Base-by-base conservation (phyloP, 1,139 yeast genomes). In the Scheffersomyces cryptocercus region DNA sequence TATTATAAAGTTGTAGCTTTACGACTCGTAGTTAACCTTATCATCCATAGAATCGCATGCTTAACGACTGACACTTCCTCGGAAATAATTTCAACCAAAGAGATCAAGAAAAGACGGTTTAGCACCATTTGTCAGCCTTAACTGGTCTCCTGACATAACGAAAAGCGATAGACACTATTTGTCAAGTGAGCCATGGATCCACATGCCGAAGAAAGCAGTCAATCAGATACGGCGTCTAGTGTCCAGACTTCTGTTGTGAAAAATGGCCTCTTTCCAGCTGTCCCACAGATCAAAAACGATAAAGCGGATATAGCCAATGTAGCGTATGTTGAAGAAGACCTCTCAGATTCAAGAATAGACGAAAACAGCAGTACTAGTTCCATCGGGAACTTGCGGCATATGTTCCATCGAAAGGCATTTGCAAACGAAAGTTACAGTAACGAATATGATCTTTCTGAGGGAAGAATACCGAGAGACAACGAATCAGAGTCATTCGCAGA, bases 401-500 rank as follows among this genome's bases (percentile, higher is more conserved):
- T 39, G 11, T 39, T 39, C 16, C 42, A 29, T 16, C 29, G 24
- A 8, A 26, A 14, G 9, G 33, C 15, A 12, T 38, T 15, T 14
- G 40, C 35, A 20, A 20, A 20, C 8, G 26, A 20, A 20, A 20
- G 26, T 20, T 20, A 20, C 26, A 20, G 26, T 6, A 20, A 20
- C 26, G 26, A 20, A 5, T 20, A 20, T 6, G 58, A 51, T 26
- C 28, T 50, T 3, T 35, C 51, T 3, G 50, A 49, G 9, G 41
- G 33, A 8, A 36, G 34, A 20, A 20, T 20, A 20, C 8, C 26
- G 8, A 20, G 26, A 20, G 26, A 20, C 7, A 20, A 5, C 7
- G 26, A 20, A 20, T 20, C 26, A 20, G 26, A 20, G 26, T 20
- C 26, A 5, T 20, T 20, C 8, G 26, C 26, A 3, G 8, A 20